Conservation (phyloP, 140 eudicot genomes). For the Oenanthe javanica region DNA sequence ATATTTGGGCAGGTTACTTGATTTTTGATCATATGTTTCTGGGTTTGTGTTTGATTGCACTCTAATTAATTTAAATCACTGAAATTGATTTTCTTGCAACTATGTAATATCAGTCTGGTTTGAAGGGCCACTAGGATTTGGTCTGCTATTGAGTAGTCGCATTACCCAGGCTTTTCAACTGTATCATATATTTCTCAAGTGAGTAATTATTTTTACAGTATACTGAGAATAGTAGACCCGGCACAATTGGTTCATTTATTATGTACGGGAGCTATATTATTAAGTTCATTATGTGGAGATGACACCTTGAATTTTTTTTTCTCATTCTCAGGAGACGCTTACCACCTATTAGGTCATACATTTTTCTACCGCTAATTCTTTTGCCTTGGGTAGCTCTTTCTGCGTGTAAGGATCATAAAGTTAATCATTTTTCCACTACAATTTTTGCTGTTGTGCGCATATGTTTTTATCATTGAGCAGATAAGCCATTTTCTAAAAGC, state of each 20-base stretch:
- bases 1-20: constrained; percentile 65
- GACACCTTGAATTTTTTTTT: background rate
- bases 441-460: background rate
- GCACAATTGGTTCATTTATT: background rate
- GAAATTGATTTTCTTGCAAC: background rate
- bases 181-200: constrained; percentile 69
- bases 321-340: constrained; percentile 67
- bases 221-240: background rate
- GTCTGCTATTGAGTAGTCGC: constrained; percentile 75
- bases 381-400: constrained; percentile 74
- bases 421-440: constrained; percentile 5
- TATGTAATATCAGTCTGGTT: constrained; percentile 61
- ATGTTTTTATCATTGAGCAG: background rate
- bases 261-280: background rate
- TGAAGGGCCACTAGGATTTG: constrained; percentile 77
- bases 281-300: background rate
- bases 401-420: constrained; percentile 45
- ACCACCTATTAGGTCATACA: constrained; percentile 65
- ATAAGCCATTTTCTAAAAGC: background rate
- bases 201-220: constrained; percentile 20
- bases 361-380: constrained; percentile 61
- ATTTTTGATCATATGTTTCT: background rate
- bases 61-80: constrained; percentile 3
- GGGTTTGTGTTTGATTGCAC: constrained; percentile 18
- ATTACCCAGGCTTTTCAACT: constrained; percentile 70